A percentile compares a stretch with the other conserved stretches of the same genome.
These are phyloP conservation scores for Chenopodium album DNA, from an alignment of 148 eudicot species.

Conservation along the genomic window DNA sequence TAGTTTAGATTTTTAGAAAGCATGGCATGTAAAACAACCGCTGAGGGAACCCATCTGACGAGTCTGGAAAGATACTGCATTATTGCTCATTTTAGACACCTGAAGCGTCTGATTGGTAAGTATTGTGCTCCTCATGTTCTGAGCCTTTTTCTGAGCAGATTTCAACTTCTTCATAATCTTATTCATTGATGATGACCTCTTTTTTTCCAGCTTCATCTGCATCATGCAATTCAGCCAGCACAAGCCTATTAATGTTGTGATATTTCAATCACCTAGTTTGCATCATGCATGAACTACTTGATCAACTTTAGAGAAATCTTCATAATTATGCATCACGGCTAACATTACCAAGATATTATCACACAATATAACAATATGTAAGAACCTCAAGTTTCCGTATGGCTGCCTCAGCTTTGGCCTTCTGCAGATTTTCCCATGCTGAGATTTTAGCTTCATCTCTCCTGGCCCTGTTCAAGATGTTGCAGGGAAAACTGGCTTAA, in stretches of 20 bases:
- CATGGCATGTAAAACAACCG: constrained; percentile 93
- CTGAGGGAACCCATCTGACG: constrained; percentile 73
- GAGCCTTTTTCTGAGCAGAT: constrained; percentile 92
- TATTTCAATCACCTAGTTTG: background rate
- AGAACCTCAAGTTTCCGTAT: constrained; percentile 88
- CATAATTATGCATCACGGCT: background rate
- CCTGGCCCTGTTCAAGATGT: constrained; percentile 41
- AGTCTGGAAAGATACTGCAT: constrained; percentile 47
- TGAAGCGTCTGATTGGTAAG: constrained; percentile 42
- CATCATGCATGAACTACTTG: background rate
- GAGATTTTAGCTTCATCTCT: constrained; percentile 87
- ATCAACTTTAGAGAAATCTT: background rate
- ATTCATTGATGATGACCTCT: constrained; percentile 92
- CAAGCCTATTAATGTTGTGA: background rate
- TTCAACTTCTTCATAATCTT: constrained; percentile 84
- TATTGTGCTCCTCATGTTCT: constrained; percentile 69
- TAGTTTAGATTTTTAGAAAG: constrained; percentile 36
- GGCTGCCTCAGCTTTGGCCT: constrained; percentile 96
- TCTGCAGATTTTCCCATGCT: constrained; percentile 98
- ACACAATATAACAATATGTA: background rate
- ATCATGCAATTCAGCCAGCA: constrained; percentile 22
- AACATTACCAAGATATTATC: background rate
- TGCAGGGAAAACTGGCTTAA: background rate
- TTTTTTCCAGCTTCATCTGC: constrained; percentile 96
- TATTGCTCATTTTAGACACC: constrained; percentile 43